These are phyloP conservation scores for Fusarium dimerum DNA, from an alignment of 2,329 filamentous ascomycete species.

Conservation along the genomic window DNA sequence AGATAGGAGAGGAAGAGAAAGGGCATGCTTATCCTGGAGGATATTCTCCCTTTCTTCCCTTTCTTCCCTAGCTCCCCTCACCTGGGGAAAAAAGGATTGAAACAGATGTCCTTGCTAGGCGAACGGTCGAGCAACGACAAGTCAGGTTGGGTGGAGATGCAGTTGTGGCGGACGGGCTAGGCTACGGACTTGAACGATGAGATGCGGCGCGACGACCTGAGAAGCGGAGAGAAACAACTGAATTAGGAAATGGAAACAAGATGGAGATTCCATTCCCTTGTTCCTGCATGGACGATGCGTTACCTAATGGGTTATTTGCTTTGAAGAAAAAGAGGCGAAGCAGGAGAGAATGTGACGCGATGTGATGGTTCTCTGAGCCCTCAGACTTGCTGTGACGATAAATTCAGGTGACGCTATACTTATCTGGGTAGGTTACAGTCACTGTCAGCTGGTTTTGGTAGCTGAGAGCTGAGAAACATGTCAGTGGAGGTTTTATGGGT, in stretches of 20 bases:
- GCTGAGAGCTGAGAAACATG: no score
- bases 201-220: neutral
- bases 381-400: neutral
- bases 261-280: no score
- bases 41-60: no score
- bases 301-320: neutral
- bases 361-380: neutral
- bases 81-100: constrained; percentile 9
- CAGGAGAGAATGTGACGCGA: neutral
- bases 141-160: neutral
- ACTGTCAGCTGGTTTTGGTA: no score
- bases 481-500: no score
- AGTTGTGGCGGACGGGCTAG: neutral
- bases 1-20: no score
- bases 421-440: neutral
- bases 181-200: neutral
- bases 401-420: neutral
- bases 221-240: neutral
- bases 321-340: neutral
- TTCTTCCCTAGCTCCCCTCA: neutral
- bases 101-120: constrained; percentile 2
- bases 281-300: neutral
- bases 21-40: no score
- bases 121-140: constrained; percentile 14
- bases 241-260: neutral